phyloP scores from a whole-genome alignment of 164 flowering plant species.

The Liquidambar formosana region DNA sequence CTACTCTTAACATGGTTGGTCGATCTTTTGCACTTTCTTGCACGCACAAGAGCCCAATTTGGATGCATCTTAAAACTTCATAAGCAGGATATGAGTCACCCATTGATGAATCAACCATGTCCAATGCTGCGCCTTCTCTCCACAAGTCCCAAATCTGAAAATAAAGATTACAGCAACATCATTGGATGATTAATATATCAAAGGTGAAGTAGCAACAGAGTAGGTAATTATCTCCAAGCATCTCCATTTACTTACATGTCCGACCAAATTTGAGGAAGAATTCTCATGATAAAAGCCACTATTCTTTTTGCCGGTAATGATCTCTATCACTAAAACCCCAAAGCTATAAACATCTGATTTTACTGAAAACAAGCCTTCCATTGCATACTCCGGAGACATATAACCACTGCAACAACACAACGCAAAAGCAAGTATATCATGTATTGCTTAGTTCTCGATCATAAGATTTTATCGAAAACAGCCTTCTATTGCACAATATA shows the following conservation, averaged over 20 bases:
- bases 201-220: too few species aligned
- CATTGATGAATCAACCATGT: slow-evolving; percentile 30
- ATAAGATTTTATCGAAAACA: too few species aligned
- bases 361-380: slow-evolving; percentile 39
- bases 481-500: too few species aligned
- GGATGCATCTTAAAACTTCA: slow-evolving; percentile 40
- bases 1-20: slow-evolving; percentile 40
- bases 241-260: slow-evolving; percentile 44
- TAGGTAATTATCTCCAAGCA: too few species aligned
- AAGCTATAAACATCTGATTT: slow-evolving; percentile 56
- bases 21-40: slow-evolving; percentile 42
- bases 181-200: too few species aligned
- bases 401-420: slow-evolving; percentile 39
- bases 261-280: slow-evolving; percentile 25
- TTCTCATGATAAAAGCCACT: slow-evolving; percentile 9
- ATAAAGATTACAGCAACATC: too few species aligned
- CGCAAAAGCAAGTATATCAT: not conserved
- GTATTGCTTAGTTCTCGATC: too few species aligned
- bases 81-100: slow-evolving; percentile 8
- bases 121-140: slow-evolving; percentile 29
- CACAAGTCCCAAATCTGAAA: slow-evolving; percentile 45
- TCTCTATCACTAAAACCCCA: slow-evolving; percentile 47
- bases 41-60: slow-evolving; percentile 47
- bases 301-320: slow-evolving; percentile 41
- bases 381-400: slow-evolving; percentile 60